These are phyloP conservation scores for Chromosphaera perkinsii DNA, from an alignment of 208 protist genomes.

Conservation along the genomic window DNA sequence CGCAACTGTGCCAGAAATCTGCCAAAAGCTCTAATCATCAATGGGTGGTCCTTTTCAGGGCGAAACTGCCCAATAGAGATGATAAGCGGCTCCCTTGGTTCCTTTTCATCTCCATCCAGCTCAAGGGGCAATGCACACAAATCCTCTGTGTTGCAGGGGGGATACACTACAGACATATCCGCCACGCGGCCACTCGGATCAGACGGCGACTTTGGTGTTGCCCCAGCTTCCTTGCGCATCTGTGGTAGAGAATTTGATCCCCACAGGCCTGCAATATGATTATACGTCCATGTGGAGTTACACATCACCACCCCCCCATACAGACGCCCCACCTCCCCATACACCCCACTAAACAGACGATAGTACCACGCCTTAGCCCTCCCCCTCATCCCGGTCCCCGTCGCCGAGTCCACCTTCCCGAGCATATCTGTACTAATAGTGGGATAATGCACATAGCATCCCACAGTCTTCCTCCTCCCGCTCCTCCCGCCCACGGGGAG, in stretches of 20 bases:
- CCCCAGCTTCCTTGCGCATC: too few species aligned
- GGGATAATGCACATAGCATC: constrained; percentile 95
- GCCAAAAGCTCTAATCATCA: constrained; percentile 76
- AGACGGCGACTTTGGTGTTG: too few species aligned
- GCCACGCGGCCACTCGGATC: too few species aligned
- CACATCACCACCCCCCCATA: constrained; percentile 71
- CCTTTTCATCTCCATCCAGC: neutral
- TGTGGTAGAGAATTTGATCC: too few species aligned
- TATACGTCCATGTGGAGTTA: constrained; percentile 93
- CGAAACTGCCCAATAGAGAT: constrained; percentile 90
- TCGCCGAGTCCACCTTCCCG: neutral
- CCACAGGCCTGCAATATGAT: constrained; percentile 79
- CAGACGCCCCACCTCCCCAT: constrained; percentile 71
- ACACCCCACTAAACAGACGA: constrained; percentile 72
- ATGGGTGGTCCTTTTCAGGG: constrained; percentile 92
- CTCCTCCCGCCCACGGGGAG: too few species aligned
- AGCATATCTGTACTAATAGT: constrained; percentile 67
- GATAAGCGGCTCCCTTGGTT: constrained; percentile 50
- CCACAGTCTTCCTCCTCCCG: too few species aligned
- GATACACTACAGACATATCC: constrained; percentile 73
- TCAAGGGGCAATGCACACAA: constrained; percentile 14
- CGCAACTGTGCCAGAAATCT: too few species aligned
- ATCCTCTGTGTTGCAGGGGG: constrained; percentile 70
- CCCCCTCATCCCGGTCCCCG: constrained; percentile 23
- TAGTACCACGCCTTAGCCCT: constrained; percentile 41